Percentiles rank a stretch among this genome's conserved stretches.
Conservation (phyloP, 140 eudicot species). For the Ambrosia hybrid region DNA sequence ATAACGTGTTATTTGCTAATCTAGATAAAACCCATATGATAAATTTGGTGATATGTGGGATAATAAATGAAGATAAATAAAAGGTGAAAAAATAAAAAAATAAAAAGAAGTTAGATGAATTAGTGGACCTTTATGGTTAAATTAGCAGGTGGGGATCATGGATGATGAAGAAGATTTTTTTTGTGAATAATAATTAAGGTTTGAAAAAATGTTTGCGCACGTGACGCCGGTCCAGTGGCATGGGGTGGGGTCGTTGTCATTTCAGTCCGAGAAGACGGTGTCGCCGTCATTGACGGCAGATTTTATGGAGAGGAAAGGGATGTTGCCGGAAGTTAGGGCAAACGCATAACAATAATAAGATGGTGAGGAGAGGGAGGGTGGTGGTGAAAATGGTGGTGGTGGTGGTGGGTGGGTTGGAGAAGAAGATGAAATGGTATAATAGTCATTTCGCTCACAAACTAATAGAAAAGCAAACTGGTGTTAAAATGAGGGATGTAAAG, state of each 20-base stretch:
- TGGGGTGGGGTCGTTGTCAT: constrained; percentile 57
- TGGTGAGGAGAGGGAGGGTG: too few species aligned
- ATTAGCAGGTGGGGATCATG: background rate
- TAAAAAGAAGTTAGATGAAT: background rate
- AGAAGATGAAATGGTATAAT: too few species aligned
- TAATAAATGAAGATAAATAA: background rate
- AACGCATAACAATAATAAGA: background rate
- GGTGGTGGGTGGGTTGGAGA: too few species aligned
- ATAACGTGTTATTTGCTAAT: background rate
- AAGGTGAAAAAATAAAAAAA: too few species aligned
- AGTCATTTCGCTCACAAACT: too few species aligned
- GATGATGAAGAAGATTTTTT: background rate
- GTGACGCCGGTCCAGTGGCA: constrained; percentile 85
- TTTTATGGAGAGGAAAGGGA: constrained; percentile 69
- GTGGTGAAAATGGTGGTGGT: too few species aligned
- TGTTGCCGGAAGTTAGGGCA: constrained; percentile 67
- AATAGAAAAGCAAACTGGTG: too few species aligned
- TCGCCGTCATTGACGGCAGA: constrained; percentile 71
- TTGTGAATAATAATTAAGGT: too few species aligned
- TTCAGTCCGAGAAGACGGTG: constrained; percentile 70
- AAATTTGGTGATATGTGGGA: constrained; percentile 21
- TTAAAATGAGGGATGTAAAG: too few species aligned
- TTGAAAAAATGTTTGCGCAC: constrained; percentile 45
- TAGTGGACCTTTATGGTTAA: background rate
- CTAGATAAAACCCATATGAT: constrained; percentile 18